Percentiles rank a stretch among this genome's conserved stretches.
Conservation (phyloP, 805 yeast species). For the Sugiyamaella americana region DNA sequence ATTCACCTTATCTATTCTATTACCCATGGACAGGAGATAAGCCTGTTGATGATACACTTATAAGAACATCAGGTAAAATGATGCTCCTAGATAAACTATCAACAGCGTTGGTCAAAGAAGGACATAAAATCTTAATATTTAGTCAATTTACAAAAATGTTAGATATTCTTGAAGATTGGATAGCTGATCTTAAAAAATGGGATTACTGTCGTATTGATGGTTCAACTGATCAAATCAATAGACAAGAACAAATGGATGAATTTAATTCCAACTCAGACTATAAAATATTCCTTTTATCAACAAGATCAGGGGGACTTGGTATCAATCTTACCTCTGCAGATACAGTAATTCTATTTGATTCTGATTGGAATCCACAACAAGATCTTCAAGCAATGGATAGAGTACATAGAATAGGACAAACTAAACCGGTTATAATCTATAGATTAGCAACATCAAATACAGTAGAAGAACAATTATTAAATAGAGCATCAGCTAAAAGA, state of each 20-base stretch:
- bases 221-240: constrained; percentile 52
- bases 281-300: constrained; percentile 67
- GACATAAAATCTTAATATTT: constrained; percentile 74
- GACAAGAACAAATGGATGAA: constrained; percentile 55
- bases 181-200: constrained; percentile 45
- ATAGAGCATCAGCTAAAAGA: constrained; percentile 75
- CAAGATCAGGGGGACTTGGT: constrained; percentile 94
- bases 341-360: constrained; percentile 81
- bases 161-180: constrained; percentile 76
- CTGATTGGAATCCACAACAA: constrained; percentile 97
- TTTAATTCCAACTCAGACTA: constrained; percentile 39
- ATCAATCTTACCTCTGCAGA: constrained; percentile 82
- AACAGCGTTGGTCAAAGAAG: constrained; percentile 39
- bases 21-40: constrained; percentile 60
- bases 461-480: constrained; percentile 74
- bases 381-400: constrained; percentile 96
- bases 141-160: constrained; percentile 80
- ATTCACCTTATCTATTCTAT: constrained; percentile 78
- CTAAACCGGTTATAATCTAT: constrained; percentile 72
- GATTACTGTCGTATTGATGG: constrained; percentile 70
- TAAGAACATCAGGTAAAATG: constrained; percentile 66
- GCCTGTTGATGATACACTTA: constrained; percentile 37
- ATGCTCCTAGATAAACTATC: constrained; percentile 61
- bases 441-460: constrained; percentile 73
- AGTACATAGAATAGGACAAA: constrained; percentile 90